Percentiles rank a stretch among this genome's conserved stretches.
phyloP scores from a whole-genome alignment of 2,329 filamentous ascomycete genomes.

The Berkeleyomyces rouxiae region DNA sequence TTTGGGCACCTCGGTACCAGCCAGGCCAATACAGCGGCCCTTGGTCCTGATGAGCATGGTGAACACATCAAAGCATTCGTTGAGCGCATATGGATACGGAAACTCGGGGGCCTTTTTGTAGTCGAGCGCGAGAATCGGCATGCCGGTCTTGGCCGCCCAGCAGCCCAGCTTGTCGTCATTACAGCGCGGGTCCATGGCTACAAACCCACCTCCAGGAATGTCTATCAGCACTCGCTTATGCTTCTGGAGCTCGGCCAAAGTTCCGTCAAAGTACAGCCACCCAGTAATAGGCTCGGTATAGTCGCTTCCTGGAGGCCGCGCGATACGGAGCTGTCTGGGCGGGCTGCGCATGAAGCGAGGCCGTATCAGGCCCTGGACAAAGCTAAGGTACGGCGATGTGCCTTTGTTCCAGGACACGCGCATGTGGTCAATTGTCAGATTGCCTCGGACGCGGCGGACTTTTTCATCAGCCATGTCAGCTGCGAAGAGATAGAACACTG shows the following conservation, averaged over 20 bases:
- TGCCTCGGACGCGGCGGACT: conserved; percentile 73
- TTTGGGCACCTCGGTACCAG: conserved; percentile 23
- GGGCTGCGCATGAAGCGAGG: conserved; percentile 68
- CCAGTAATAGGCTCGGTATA: conserved; percentile 70
- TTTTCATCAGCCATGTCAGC: conserved; percentile 94
- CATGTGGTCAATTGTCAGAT: conserved; percentile 78
- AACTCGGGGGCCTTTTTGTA: conserved; percentile 45
- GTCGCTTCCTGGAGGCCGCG: conserved; percentile 59
- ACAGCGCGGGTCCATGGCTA: conserved; percentile 88
- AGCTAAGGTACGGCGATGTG: conserved; percentile 67
- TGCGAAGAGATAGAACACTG: conserved; percentile 77
- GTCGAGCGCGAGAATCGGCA: conserved; percentile 83
- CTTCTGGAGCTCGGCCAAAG: conserved; percentile 56
- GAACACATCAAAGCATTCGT: conserved; percentile 35
- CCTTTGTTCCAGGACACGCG: conserved; percentile 92
- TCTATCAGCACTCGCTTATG: conserved; percentile 72
- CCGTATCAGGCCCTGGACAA: conserved; percentile 54
- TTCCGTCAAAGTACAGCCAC: conserved; percentile 91
- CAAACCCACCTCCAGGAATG: conserved; percentile 85
- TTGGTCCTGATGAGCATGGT: conserved; percentile 23
- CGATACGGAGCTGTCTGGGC: conserved; percentile 69
- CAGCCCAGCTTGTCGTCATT: conserved; percentile 88
- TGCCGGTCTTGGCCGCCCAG: conserved; percentile 75
- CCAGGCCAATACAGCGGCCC: conserved; percentile 29
- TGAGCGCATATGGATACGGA: conserved; percentile 31